phyloP scores from a whole-genome alignment of 2,329 filamentous ascomycete genomes.

The Colletotrichum karsti region DNA sequence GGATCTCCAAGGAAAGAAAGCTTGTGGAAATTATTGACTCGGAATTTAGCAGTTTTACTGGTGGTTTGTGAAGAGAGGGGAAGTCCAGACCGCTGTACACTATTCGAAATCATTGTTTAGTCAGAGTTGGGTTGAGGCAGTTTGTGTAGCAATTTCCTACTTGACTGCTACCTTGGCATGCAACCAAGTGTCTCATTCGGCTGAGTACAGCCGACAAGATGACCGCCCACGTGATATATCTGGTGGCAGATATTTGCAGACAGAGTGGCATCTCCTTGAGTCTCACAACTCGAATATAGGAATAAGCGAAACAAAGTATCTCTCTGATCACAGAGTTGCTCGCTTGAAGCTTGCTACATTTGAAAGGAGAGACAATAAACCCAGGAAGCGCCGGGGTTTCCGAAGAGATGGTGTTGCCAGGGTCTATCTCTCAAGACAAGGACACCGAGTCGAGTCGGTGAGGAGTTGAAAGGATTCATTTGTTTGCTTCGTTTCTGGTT shows the following conservation, averaged over 20 bases:
- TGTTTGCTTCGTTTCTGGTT: not conserved
- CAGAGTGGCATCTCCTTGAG: not conserved
- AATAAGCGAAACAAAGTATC: not conserved
- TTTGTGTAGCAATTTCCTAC: not conserved
- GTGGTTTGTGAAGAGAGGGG: too few relatives aligned
- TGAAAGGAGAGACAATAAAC: not conserved
- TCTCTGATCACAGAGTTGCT: not conserved
- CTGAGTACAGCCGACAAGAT: not conserved
- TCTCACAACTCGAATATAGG: not conserved
- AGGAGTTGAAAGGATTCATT: not conserved
- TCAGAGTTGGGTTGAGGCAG: not conserved
- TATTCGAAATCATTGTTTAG: too few relatives aligned
- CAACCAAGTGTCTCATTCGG: not conserved
- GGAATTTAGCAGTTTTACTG: too few relatives aligned
- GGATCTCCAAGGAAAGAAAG: too few relatives aligned
- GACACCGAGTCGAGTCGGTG: conserved; percentile 20
- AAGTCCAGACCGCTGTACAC: too few relatives aligned
- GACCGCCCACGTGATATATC: not conserved
- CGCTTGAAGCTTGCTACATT: conserved; percentile 11
- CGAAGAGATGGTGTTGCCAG: conserved; percentile 17
- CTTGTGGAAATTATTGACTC: too few relatives aligned
- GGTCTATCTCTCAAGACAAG: not conserved
- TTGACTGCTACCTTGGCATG: conserved; percentile 10
- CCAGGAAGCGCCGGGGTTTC: conserved; percentile 11
- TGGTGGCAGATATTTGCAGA: not conserved